Conservation (phyloP, 202 grass and related monocot species). For the Zoysia matrella region DNA sequence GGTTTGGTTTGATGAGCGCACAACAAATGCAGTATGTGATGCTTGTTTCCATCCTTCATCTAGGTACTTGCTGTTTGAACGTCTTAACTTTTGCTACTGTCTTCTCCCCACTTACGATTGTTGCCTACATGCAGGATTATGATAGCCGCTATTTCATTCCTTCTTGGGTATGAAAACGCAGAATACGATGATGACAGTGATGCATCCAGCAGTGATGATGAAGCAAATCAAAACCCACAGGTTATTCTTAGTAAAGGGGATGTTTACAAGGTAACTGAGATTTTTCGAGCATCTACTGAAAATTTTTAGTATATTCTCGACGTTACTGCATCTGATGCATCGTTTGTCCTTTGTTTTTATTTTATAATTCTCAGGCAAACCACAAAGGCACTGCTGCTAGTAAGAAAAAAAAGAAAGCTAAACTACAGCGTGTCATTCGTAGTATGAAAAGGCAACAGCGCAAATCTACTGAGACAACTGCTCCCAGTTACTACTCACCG, state of each 20-base stretch:
- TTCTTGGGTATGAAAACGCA: slow-evolving; percentile 89
- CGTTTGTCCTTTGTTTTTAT: slow-evolving; percentile 10
- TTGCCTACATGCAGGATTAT: slow-evolving; percentile 69
- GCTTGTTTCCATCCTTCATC: slow-evolving; percentile 92
- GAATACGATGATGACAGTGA: slow-evolving; percentile 82
- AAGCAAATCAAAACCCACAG: slow-evolving; percentile 60
- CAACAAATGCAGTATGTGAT: slow-evolving; percentile 88
- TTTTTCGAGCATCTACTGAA: slow-evolving; percentile 1
- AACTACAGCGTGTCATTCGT: slow-evolving; percentile 82
- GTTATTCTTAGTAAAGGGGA: slow-evolving; percentile 82
- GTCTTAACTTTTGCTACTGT: not conserved
- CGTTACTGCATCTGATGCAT: slow-evolving; percentile 17
- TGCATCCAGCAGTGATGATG: slow-evolving; percentile 78
- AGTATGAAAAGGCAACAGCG: slow-evolving; percentile 94
- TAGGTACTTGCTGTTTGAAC: slow-evolving; percentile 52
- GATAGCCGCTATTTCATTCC: slow-evolving; percentile 84
- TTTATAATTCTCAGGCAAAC: slow-evolving; percentile 61
- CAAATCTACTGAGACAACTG: slow-evolving; percentile 60
- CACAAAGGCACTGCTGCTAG: slow-evolving; percentile 83
- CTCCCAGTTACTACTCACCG: slow-evolving; percentile 86
- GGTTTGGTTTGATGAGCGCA: slow-evolving; percentile 97
- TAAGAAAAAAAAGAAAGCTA: slow-evolving; percentile 99
- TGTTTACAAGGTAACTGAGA: slow-evolving; percentile 87
- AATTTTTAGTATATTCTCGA: not conserved
- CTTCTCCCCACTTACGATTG: slow-evolving; percentile 12